Percentiles rank a stretch among this genome's conserved stretches.
These are phyloP conservation scores for Podaxis pistillaris DNA, from an alignment of 768 basidiomycete species.

Conservation along the genomic window DNA sequence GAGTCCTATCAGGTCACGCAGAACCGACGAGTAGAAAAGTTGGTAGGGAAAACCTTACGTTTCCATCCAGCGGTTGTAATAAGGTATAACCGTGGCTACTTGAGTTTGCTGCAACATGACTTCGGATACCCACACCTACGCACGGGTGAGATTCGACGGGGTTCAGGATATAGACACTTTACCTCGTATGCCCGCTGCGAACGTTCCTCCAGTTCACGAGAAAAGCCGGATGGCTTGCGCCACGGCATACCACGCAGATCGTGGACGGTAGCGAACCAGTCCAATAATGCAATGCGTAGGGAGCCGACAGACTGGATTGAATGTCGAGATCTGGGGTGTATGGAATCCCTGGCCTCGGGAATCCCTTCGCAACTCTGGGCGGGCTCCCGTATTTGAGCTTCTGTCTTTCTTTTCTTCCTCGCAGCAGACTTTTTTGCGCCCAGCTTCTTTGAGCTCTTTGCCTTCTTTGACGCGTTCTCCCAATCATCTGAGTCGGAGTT, in stretches of 20 bases:
- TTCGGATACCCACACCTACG: conserved; percentile 85
- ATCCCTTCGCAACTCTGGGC: conserved; percentile 14
- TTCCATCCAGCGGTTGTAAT: conserved; percentile 87
- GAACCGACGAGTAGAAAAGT: conserved; percentile 9
- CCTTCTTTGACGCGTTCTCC: conserved; percentile 21
- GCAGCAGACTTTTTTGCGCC: not conserved
- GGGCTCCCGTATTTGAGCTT: conserved; percentile 4
- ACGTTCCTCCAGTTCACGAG: conserved; percentile 52
- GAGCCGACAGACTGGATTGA: conserved; percentile 36
- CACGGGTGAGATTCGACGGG: not conserved
- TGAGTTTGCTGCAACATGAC: conserved; percentile 98
- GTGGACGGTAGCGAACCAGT: conserved; percentile 74
- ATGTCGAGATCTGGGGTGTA: conserved; percentile 51
- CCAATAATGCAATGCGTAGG: conserved; percentile 49
- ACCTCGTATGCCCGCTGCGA: conserved; percentile 94
- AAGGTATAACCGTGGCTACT: conserved; percentile 90
- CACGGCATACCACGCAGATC: conserved; percentile 85
- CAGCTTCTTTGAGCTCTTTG: conserved; percentile 6
- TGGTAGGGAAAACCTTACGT: conserved; percentile 42
- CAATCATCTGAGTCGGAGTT: conserved; percentile 16
- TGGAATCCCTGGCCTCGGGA: conserved; percentile 16
- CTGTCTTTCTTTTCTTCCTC: conserved; percentile 11
- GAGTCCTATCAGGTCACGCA: conserved; percentile 14
- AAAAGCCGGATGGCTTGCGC: conserved; percentile 70
- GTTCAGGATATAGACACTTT: conserved; percentile 10